These are phyloP conservation scores for Decorospora gaudefroyi DNA, from an alignment of 2,329 filamentous ascomycete species.

Conservation along the genomic window DNA sequence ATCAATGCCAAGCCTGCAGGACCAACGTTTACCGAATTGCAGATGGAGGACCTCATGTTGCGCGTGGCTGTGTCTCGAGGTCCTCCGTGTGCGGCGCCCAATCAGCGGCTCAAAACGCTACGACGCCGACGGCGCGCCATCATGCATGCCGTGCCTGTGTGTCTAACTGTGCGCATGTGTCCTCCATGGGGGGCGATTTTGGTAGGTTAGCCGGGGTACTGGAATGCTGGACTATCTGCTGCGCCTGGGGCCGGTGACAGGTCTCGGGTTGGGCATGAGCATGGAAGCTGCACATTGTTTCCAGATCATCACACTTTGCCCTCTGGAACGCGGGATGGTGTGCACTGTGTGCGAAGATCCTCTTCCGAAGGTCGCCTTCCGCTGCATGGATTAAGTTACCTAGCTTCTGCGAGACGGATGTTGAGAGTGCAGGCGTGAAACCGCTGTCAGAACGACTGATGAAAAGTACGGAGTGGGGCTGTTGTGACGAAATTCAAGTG, in stretches of 20 bases:
- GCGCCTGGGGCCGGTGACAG: not conserved
- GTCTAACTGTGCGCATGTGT: slow-evolving; percentile 3
- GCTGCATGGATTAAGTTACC: too few species aligned
- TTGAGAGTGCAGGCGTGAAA: too few species aligned
- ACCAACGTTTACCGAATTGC: slow-evolving; percentile 7
- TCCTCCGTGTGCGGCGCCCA: slow-evolving; percentile 11
- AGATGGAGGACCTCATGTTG: slow-evolving; percentile 9
- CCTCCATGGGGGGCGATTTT: not conserved
- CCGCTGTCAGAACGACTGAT: too few species aligned
- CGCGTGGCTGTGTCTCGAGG: slow-evolving; percentile 11
- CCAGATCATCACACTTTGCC: too few species aligned
- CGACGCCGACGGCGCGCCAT: slow-evolving; percentile 5
- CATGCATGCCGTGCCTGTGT: slow-evolving; percentile 4
- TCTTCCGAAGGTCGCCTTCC: too few species aligned
- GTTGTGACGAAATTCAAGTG: too few species aligned
- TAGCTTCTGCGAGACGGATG: too few species aligned
- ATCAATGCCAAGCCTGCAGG: slow-evolving; percentile 5
- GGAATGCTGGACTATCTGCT: not conserved
- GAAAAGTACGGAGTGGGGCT: too few species aligned
- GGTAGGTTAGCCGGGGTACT: not conserved
- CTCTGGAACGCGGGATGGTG: too few species aligned
- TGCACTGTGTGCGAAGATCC: too few species aligned
- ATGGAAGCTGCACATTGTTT: too few species aligned
- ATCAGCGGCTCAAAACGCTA: not conserved
- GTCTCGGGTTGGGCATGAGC: too few species aligned